Evolutionary conservation across 2,329 filamentous ascomycete species (phyloP).

Genomic region (Chrysosporium queenslandicum): DNA sequence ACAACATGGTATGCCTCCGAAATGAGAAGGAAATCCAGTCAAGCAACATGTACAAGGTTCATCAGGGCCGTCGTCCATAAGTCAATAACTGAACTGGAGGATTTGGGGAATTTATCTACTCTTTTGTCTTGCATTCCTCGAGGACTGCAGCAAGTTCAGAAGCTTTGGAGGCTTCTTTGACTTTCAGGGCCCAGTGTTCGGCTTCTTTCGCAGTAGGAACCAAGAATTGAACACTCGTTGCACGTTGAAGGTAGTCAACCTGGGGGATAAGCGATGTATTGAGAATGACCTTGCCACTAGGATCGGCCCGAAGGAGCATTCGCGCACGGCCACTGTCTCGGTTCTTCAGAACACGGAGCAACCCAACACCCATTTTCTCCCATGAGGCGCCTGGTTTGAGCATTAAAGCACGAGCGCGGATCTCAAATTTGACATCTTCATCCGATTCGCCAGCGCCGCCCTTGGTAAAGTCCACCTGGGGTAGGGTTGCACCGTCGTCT

Average conservation of each 20-base stretch:
- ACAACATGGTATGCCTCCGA: not conserved
- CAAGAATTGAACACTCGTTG: conserved; percentile 37
- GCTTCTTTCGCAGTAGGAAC: conserved; percentile 49
- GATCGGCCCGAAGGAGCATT: conserved; percentile 63
- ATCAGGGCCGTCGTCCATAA: conserved; percentile 5
- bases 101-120: not conserved
- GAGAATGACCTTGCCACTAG: conserved; percentile 61
- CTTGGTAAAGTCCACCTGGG: conserved; percentile 60
- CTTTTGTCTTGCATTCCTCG: conserved; percentile 41
- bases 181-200: conserved; percentile 61
- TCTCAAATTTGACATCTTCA: conserved; percentile 60
- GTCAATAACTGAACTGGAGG: not conserved
- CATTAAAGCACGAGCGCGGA: conserved; percentile 60
- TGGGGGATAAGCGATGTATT: conserved; percentile 57
- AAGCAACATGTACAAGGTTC: conserved; percentile 3
- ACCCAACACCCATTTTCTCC: conserved; percentile 60
- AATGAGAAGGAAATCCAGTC: not conserved
- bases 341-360: conserved; percentile 62
- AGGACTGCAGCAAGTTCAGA: conserved; percentile 39
- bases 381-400: conserved; percentile 48
- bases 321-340: conserved; percentile 58
- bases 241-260: conserved; percentile 51
- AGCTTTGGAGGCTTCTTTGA: conserved; percentile 49
- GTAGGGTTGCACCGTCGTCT: conserved; percentile 50
- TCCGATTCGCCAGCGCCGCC: conserved; percentile 60